These are phyloP conservation scores for Pleomassaria siparia DNA, from an alignment of 2,329 filamentous ascomycete genomes.

Conservation along the genomic window DNA sequence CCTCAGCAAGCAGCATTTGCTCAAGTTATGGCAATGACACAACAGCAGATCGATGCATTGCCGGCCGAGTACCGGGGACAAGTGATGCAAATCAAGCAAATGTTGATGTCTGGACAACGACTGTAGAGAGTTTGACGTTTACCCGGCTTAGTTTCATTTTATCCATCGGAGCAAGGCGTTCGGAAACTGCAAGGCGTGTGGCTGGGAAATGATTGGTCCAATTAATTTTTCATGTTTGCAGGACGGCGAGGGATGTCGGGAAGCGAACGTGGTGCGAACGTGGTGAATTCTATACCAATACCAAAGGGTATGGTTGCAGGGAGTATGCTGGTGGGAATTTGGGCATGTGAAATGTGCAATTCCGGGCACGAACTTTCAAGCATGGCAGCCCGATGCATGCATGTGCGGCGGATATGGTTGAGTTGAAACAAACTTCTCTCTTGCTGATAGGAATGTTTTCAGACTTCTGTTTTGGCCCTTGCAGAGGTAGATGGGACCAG, in stretches of 20 bases:
- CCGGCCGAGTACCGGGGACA: slow-evolving; percentile 75
- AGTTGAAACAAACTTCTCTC: slow-evolving; percentile 11
- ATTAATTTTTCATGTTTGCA: background rate
- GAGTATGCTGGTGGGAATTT: slow-evolving; percentile 3
- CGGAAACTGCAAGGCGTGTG: slow-evolving; percentile 5
- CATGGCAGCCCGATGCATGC: background rate
- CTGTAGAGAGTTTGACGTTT: background rate
- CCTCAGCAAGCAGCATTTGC: slow-evolving; percentile 67
- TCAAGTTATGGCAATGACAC: slow-evolving; percentile 78
- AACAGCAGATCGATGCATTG: slow-evolving; percentile 76
- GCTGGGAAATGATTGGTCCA: background rate
- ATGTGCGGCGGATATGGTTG: background rate
- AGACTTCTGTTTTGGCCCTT: background rate
- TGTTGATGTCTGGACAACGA: slow-evolving; percentile 46
- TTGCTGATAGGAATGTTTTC: slow-evolving; percentile 10
- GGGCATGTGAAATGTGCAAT: background rate
- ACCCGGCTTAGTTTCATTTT: background rate
- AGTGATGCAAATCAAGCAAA: slow-evolving; percentile 74
- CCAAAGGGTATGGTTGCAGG: background rate
- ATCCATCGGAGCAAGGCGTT: slow-evolving; percentile 3
- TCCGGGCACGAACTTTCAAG: background rate
- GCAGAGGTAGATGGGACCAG: background rate
- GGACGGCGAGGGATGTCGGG: background rate
- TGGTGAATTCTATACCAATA: slow-evolving; percentile 7
- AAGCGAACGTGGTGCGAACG: slow-evolving; percentile 6